Evolutionary conservation across 495 filamentous ascomycete genomes (phyloP), one percentile per base, ranked within the genome.

Genomic region (Trichoderma orchidacearum): DNA sequence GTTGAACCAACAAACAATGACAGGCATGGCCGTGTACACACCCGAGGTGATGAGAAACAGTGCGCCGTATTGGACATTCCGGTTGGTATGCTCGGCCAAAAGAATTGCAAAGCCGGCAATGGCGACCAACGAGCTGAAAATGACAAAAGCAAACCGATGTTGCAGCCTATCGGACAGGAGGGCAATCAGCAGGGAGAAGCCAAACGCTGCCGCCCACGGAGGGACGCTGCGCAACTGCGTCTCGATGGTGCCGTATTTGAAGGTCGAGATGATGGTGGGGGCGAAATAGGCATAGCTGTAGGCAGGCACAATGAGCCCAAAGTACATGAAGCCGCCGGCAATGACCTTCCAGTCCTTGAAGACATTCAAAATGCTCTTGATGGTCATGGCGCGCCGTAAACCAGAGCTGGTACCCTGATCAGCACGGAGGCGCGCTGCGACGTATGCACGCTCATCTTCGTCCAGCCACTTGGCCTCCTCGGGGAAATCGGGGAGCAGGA

Each of bases 1-100:
- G 59, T 85, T 86, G 70, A 90, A 96, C 90, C 91, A 98, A 66
- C 90, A 96, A 0, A 94, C 81, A 34, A 88, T 78, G 11, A 95
- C 80, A 0, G 89, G 90, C 82, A 92, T 87, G 8, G 88, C 85
- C 53, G 79, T 76, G 62, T 87, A 87, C 0, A 71, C 71, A 25
- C 78, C 78, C 66, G 76, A 75, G 4, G 84, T 82, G 56, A 89
- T 75, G 31, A 95, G 67, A 68, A 89, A 90, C 15, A 95, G 73
- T 1, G 83, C 87, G 0, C 70, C 82, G 61, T 94, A 95, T 66
- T 89, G 72, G 32, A 86, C 68, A 17, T 77, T 58, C 1, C 66
- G 65, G 57, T 85, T 75, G 25, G 74, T 63, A 59, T 86, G 82
- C n/a, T 83, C 71, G 30, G 72, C 79, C 31, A 94, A 62, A 5